These are phyloP conservation scores for Stevia rebaudiana DNA, from an alignment of 140 eudicot species.

Conservation along the genomic window DNA sequence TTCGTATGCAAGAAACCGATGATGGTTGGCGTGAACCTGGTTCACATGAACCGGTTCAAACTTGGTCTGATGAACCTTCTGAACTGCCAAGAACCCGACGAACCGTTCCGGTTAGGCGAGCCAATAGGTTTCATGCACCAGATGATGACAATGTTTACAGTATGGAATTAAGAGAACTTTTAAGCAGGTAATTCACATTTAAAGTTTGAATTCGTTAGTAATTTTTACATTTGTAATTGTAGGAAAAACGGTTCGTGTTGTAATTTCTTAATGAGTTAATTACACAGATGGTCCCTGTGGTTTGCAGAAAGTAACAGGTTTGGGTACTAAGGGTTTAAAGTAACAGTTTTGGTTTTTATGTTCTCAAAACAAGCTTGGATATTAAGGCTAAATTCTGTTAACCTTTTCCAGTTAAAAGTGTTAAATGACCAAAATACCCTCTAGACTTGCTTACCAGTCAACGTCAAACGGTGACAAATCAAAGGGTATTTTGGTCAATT, in stretches of 20 bases:
- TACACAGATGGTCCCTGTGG: no score
- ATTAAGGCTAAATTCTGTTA: no score
- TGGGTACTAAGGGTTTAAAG: no score
- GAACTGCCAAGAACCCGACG: conserved; percentile 63
- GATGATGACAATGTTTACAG: conserved; percentile 92
- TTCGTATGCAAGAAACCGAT: conserved; percentile 28
- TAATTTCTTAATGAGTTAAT: no score
- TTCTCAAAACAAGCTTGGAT: no score
- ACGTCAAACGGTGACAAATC: no score
- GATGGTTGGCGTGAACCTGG: conserved; percentile 43
- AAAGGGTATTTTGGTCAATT: no score
- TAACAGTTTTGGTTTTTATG: no score
- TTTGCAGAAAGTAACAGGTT: no score
- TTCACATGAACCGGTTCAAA: conserved; percentile 41
- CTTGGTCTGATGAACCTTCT: conserved; percentile 59
- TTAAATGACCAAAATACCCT: no score
- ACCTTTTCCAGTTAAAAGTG: no score
- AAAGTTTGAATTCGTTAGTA: not conserved
- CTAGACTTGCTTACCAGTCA: no score
- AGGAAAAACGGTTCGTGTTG: not conserved
- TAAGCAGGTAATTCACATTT: conserved; percentile 60
- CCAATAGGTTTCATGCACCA: conserved; percentile 66
- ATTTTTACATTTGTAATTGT: not conserved
- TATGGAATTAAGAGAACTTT: conserved; percentile 95
- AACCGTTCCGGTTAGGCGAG: conserved; percentile 49